A percentile compares a stretch with the other conserved stretches of the same genome.
Evolutionary conservation across 1,284 basidiomycete species (phyloP).

Genomic region (Xerocomus cyaneibrunnescens): DNA sequence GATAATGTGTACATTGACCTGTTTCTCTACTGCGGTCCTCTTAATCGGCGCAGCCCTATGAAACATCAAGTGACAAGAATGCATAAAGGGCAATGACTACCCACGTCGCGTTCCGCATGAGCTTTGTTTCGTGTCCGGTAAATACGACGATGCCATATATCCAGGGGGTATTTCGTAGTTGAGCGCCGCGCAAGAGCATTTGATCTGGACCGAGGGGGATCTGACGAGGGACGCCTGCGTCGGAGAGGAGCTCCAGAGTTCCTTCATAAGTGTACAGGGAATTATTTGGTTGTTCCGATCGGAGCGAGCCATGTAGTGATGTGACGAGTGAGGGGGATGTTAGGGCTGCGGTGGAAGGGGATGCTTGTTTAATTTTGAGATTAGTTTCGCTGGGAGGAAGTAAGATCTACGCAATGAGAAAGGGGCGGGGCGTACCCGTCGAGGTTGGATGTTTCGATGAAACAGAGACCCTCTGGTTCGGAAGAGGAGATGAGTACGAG

Average conservation of each 20-base stretch:
- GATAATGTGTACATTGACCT: conserved; percentile 97
- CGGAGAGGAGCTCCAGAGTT: conserved; percentile 67
- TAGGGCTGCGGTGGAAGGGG: conserved; percentile 75
- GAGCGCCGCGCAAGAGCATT: conserved; percentile 90
- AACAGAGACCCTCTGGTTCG: conserved; percentile 96
- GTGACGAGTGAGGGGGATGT: conserved; percentile 78
- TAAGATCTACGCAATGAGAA: background rate
- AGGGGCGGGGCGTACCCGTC: conserved; percentile 71
- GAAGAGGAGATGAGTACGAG: conserved; percentile 86
- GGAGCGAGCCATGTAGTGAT: conserved; percentile 77
- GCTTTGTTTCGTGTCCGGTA: conserved; percentile 97
- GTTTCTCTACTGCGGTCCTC: conserved; percentile 92
- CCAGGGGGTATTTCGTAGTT: conserved; percentile 97
- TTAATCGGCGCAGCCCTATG: conserved; percentile 91
- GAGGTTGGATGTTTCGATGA: conserved; percentile 96
- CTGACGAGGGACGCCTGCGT: conserved; percentile 66
- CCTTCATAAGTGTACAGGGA: conserved; percentile 96
- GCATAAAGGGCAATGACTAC: conserved; percentile 31
- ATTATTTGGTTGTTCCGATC: conserved; percentile 97
- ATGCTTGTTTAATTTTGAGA: conserved; percentile 97
- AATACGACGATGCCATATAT: conserved; percentile 93
- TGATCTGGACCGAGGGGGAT: conserved; percentile 95
- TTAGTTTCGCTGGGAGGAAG: conserved; percentile 82
- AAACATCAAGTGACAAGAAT: background rate
- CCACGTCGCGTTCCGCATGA: conserved; percentile 95